Evolutionary conservation across 2,329 filamentous ascomycete species (phyloP).

Genomic region (Calonectria pseudoturangicola): DNA sequence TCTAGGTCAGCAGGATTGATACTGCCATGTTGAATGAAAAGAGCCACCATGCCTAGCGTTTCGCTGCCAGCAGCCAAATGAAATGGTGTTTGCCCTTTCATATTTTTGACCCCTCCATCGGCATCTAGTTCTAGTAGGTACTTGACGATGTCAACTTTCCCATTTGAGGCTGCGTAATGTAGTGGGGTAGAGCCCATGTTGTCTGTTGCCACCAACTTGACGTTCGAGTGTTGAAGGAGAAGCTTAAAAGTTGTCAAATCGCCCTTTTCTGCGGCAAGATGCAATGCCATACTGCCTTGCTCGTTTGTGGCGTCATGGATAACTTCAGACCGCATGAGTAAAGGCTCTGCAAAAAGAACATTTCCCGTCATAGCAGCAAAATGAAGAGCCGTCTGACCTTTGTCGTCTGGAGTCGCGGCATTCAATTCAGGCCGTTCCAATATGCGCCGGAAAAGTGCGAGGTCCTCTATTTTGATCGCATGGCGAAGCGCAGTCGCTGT

Average conservation of each 20-base stretch:
- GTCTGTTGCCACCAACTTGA: background rate
- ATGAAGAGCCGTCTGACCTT: conserved; percentile 28
- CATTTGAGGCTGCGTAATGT: background rate
- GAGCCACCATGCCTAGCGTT: background rate
- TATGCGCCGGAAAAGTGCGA: conserved; percentile 26
- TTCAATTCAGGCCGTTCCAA: conserved; percentile 35
- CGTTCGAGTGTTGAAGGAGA: conserved; percentile 25
- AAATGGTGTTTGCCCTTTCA: conserved; percentile 30
- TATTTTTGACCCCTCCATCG: conserved; percentile 1
- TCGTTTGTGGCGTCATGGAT: background rate
- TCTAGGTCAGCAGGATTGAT: conserved; percentile 18
- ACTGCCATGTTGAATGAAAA: background rate
- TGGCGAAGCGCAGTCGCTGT: conserved; percentile 23
- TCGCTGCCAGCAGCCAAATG: conserved; percentile 26
- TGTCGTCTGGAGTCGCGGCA: background rate
- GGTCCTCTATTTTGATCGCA: conserved; percentile 9
- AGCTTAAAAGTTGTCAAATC: conserved; percentile 16
- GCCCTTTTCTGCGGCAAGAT: conserved; percentile 12
- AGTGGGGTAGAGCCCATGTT: conserved; percentile 1
- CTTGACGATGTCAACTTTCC: conserved; percentile 4
- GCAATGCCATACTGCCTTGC: conserved; percentile 1
- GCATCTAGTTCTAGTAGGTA: conserved; percentile 34
- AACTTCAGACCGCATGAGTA: conserved; percentile 34
- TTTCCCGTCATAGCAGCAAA: background rate
- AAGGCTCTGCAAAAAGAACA: background rate